These are phyloP conservation scores for Erythrobasidium hasegawianum DNA, from an alignment of 1,284 basidiomycete genomes.

Conservation along the genomic window DNA sequence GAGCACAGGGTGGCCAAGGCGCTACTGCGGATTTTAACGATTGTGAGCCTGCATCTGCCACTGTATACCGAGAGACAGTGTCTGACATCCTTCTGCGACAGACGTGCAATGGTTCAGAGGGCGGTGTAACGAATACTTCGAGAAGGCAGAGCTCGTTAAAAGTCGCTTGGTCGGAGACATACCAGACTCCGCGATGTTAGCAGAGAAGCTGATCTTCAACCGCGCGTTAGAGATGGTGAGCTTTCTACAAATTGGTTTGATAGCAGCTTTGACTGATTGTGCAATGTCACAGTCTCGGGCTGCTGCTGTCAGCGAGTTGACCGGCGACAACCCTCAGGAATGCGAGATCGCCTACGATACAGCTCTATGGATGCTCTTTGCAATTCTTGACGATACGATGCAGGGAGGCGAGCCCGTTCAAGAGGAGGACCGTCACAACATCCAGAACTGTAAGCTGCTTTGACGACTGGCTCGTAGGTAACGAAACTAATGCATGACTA, in stretches of 20 bases:
- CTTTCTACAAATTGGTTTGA: no score
- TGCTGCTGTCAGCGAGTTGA: conserved; percentile 84
- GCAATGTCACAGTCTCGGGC: conserved; percentile 71
- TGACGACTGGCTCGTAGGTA: no score
- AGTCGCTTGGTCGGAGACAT: conserved; percentile 52
- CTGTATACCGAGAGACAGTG: no score
- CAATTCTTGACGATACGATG: conserved; percentile 82
- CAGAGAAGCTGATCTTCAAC: conserved; percentile 57
- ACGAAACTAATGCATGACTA: not conserved
- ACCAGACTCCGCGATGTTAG: conserved; percentile 51
- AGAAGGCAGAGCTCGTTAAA: conserved; percentile 58
- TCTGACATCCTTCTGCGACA: no score
- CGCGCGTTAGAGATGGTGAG: conserved; percentile 55
- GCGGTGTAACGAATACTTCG: conserved; percentile 58
- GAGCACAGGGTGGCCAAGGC: conserved; percentile 41
- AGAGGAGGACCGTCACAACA: conserved; percentile 76
- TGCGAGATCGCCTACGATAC: conserved; percentile 93
- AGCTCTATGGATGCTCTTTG: conserved; percentile 87
- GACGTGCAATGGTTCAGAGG: conserved; percentile 58
- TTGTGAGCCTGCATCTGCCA: conserved; percentile 52
- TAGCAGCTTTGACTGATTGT: no score
- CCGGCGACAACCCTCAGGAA: conserved; percentile 68
- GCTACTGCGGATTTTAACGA: conserved; percentile 56
- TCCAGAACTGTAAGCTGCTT: conserved; percentile 65
- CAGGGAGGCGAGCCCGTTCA: conserved; percentile 76